Conservation (phyloP, 2,329 filamentous ascomycete genomes). For the Zasmidium angulare region DNA sequence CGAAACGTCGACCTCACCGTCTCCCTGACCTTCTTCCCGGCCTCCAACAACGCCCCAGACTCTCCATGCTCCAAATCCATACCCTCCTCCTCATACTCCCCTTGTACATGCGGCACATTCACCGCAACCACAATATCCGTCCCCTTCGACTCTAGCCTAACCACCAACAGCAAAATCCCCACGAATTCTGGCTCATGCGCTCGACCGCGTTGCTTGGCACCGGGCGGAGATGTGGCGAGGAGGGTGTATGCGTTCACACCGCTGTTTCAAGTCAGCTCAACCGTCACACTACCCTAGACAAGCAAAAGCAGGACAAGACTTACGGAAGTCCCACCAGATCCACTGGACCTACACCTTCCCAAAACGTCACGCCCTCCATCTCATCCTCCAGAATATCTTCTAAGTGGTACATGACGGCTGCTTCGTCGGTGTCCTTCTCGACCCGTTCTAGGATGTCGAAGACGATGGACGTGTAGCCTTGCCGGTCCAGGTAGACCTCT, state of each 20-base stretch:
- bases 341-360: slow-evolving; percentile 43
- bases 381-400: slow-evolving; percentile 43
- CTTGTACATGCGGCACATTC: slow-evolving; percentile 81
- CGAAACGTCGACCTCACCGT: slow-evolving; percentile 72
- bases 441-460: slow-evolving; percentile 88
- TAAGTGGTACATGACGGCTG: slow-evolving; percentile 57
- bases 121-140: slow-evolving; percentile 84
- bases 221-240: slow-evolving; percentile 58
- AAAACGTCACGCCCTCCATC: not conserved
- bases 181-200: slow-evolving; percentile 55
- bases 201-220: slow-evolving; percentile 35
- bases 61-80: slow-evolving; percentile 66
- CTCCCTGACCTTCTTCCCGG: slow-evolving; percentile 62
- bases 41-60: slow-evolving; percentile 66
- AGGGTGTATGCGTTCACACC: slow-evolving; percentile 62
- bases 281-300: not conserved
- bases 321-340: slow-evolving; percentile 40
- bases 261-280: not conserved
- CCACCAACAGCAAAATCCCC: slow-evolving; percentile 72
- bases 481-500: slow-evolving; percentile 83
- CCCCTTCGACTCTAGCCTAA: slow-evolving; percentile 70
- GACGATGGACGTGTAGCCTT: slow-evolving; percentile 83
- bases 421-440: slow-evolving; percentile 65
- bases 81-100: slow-evolving; percentile 67
- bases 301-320: slow-evolving; percentile 20